These are phyloP conservation scores for Talaromyces sp. DNA, from an alignment of 2,329 filamentous ascomycete species.

Conservation along the genomic window DNA sequence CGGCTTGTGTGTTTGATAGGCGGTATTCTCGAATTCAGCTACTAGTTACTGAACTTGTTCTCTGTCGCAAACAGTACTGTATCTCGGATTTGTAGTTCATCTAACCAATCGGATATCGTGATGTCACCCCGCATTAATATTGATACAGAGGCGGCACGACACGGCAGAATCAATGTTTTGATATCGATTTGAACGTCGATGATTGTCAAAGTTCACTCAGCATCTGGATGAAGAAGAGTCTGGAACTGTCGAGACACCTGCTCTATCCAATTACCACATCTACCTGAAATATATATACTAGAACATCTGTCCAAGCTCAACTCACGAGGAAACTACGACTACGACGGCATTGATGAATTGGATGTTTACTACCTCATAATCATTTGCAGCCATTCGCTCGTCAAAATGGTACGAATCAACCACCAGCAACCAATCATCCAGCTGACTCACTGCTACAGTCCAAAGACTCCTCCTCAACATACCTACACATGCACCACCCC, in stretches of 20 bases:
- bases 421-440: neutral
- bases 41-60: neutral
- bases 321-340: neutral
- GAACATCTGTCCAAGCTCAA: neutral
- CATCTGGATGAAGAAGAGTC: neutral
- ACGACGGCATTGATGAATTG: neutral
- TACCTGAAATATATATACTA: neutral
- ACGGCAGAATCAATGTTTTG: slow-evolving; percentile 18
- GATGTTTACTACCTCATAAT: neutral
- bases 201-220: neutral
- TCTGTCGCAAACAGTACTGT: neutral
- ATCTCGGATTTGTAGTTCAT: neutral
- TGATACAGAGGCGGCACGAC: slow-evolving; percentile 3
- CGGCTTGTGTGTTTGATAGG: slow-evolving; percentile 1
- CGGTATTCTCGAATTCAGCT: neutral
- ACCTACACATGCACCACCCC: slow-evolving; percentile 51
- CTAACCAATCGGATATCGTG: neutral
- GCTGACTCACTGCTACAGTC: slow-evolving; percentile 34
- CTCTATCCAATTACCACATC: neutral
- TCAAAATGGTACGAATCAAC: neutral
- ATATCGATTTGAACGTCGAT: neutral
- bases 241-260: neutral
- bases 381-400: neutral
- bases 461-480: slow-evolving; percentile 51
- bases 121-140: slow-evolving; percentile 1